Percentiles rank a stretch among this genome's conserved stretches.
Conservation (phyloP, 495 filamentous ascomycete genomes). For the Bathelium albidoporum region DNA sequence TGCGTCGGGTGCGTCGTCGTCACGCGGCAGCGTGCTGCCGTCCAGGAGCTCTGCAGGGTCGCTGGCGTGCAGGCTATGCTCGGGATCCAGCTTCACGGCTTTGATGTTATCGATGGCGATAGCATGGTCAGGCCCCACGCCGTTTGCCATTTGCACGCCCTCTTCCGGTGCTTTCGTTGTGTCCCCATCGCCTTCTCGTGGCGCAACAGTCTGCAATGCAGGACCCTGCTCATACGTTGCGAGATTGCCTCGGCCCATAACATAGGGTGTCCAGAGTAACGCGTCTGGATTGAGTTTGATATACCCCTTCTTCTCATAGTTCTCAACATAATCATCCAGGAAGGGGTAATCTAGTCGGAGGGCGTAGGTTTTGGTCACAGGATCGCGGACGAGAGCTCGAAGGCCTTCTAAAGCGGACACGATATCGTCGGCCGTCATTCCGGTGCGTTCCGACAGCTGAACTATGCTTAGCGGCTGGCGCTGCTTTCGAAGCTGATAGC, state of each 20-base stretch:
- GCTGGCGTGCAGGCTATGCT: conserved; percentile 7
- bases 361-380: conserved; percentile 76
- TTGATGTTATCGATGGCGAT: not conserved
- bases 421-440: conserved; percentile 93
- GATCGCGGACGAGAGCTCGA: conserved; percentile 79
- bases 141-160: conserved; percentile 26
- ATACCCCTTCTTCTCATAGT: conserved; percentile 79
- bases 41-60: conserved; percentile 2
- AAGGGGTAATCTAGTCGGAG: conserved; percentile 74
- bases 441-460: conserved; percentile 80
- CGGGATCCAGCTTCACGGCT: not conserved
- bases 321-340: conserved; percentile 71
- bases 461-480: conserved; percentile 48
- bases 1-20: not conserved
- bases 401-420: conserved; percentile 85
- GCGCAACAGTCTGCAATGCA: conserved; percentile 78
- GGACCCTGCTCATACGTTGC: conserved; percentile 74
- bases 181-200: conserved; percentile 57
- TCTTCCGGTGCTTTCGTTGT: conserved; percentile 31
- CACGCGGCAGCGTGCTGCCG: not conserved
- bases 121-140: not conserved
- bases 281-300: conserved; percentile 71
- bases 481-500: conserved; percentile 27
- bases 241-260: conserved; percentile 69
- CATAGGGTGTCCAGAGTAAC: conserved; percentile 92